Evolutionary conservation across 2,329 filamentous ascomycete species (phyloP).

Genomic region (Coniella vitis): DNA sequence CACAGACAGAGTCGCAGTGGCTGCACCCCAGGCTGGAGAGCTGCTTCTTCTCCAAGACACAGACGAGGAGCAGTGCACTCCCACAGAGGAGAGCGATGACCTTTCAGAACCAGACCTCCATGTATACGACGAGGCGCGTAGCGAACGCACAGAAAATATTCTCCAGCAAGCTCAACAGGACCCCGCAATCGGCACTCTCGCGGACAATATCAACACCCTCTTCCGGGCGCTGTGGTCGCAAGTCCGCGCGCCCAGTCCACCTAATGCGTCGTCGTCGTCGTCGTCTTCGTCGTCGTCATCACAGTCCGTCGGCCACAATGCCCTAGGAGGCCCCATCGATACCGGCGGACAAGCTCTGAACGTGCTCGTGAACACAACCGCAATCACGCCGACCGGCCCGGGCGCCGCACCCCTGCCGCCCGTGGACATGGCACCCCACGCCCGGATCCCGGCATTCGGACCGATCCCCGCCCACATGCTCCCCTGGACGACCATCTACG

Average conservation of each 20-base stretch:
- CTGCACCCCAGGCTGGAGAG: slow-evolving; percentile 15
- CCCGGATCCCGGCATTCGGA: slow-evolving; percentile 26
- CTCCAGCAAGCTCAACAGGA: background rate
- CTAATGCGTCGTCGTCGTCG: slow-evolving; percentile 17
- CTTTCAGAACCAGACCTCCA: too few species aligned
- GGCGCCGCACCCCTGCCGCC: slow-evolving; percentile 45
- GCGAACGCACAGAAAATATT: background rate
- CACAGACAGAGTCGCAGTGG: slow-evolving; percentile 41
- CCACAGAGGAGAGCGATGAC: slow-evolving; percentile 13
- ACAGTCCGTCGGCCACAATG: background rate
- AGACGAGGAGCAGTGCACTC: slow-evolving; percentile 15
- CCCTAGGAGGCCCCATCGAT: background rate
- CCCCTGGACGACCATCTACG: slow-evolving; percentile 63
- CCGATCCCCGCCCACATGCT: slow-evolving; percentile 39
- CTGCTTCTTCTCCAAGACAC: background rate
- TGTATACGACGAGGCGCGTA: too few species aligned
- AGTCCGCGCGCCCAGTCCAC: slow-evolving; percentile 19
- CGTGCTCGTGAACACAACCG: slow-evolving; percentile 29
- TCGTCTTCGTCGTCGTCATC: slow-evolving; percentile 17
- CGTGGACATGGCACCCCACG: slow-evolving; percentile 32
- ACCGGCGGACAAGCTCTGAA: slow-evolving; percentile 21
- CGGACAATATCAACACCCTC: slow-evolving; percentile 12
- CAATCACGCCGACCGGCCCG: slow-evolving; percentile 28
- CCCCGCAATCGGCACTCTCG: slow-evolving; percentile 5
- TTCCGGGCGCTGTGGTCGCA: slow-evolving; percentile 25